Evolutionary conservation across 768 basidiomycete species (phyloP).

Genomic region (Xerocomellus chrysenteron): DNA sequence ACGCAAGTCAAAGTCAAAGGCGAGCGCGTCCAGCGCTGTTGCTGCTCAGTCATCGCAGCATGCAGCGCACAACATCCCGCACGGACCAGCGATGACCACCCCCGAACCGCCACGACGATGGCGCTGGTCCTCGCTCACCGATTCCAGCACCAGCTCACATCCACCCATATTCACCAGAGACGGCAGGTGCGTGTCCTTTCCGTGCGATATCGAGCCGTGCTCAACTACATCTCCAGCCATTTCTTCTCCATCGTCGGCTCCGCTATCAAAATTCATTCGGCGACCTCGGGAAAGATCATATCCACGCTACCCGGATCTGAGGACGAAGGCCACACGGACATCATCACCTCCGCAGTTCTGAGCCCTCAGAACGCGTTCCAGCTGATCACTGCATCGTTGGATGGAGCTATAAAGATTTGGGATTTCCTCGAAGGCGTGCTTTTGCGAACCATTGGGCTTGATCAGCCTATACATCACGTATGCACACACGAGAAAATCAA

Average conservation of each 20-base stretch:
- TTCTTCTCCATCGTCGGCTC: slow-evolving; percentile 86
- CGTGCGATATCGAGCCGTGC: slow-evolving; percentile 9
- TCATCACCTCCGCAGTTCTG: slow-evolving; percentile 72
- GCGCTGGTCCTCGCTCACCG: slow-evolving; percentile 73
- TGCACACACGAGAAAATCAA: slow-evolving; percentile 69
- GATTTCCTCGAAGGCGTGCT: slow-evolving; percentile 86
- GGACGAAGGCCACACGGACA: slow-evolving; percentile 41
- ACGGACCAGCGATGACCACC: slow-evolving; percentile 13
- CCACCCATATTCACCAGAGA: slow-evolving; percentile 86
- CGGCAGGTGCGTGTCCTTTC: slow-evolving; percentile 58
- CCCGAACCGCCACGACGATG: slow-evolving; percentile 22
- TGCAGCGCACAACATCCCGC: slow-evolving; percentile 8
- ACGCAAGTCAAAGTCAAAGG: slow-evolving; percentile 53
- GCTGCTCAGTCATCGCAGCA: slow-evolving; percentile 9
- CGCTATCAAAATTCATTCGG: slow-evolving; percentile 84
- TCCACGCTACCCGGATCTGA: slow-evolving; percentile 71
- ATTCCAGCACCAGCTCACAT: slow-evolving; percentile 59
- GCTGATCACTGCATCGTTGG: slow-evolving; percentile 78
- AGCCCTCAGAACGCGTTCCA: slow-evolving; percentile 89
- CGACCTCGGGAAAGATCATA: slow-evolving; percentile 71
- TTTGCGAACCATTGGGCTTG: slow-evolving; percentile 69
- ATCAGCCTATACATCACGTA: slow-evolving; percentile 67
- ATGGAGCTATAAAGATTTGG: slow-evolving; percentile 89
- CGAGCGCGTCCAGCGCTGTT: slow-evolving; percentile 41
- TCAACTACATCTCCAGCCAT: slow-evolving; percentile 51